Evolutionary conservation across 768 basidiomycete genomes (phyloP), one percentile per base, ranked within the genome.

Genomic region (Leccinum rimulosum): DNA sequence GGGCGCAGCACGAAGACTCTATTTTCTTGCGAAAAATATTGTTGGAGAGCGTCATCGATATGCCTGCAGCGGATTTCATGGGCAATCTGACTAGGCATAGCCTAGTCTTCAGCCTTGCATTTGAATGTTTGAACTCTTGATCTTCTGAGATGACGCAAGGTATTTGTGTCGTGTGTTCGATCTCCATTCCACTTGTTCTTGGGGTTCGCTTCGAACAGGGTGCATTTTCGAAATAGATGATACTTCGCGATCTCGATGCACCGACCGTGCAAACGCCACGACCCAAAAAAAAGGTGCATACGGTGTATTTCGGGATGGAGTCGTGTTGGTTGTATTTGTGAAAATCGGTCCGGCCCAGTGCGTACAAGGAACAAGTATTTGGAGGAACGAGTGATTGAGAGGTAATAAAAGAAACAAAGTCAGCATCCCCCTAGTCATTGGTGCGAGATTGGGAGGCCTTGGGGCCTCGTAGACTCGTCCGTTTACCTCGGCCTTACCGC

Each of bases 151-250:
- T 8, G n/a, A 43, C 9, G n/a, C 40, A 43, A 43, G 4, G 2
- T n/a, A n/a, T 43, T 11, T 43, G 9, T 45, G 19, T 19, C 19
- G 19, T 19, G 19, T 4, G 43, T 3, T 45, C 43, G 11, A n/a
- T 45, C 25, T 14, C 47, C 27, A 12, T 27, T 30, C 30, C 43
- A 19, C 56, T 28, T 38, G 40, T n/a, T 14, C 30, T 11, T 38
- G 38, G 27, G 5, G 12, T 15, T 30, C 27, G 15, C 22, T 40
- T 30, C 43, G n/a, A 49, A 3, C 50, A 11, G 30, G 19, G 15
- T 63, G 63, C 61, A 59, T 55, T 52, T 55, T 48, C 31, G 38
- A 17, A 38, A 36, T 11, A 7, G 47, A 28, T 19, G 22, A 51
- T 25, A 6, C 52, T 45, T 35, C 27, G 38, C 38, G 19, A 53